A percentile compares a stretch with the other conserved stretches of the same genome.
phyloP scores from a whole-genome alignment of 257 asterid genomes.

The Jasminum sambac region DNA sequence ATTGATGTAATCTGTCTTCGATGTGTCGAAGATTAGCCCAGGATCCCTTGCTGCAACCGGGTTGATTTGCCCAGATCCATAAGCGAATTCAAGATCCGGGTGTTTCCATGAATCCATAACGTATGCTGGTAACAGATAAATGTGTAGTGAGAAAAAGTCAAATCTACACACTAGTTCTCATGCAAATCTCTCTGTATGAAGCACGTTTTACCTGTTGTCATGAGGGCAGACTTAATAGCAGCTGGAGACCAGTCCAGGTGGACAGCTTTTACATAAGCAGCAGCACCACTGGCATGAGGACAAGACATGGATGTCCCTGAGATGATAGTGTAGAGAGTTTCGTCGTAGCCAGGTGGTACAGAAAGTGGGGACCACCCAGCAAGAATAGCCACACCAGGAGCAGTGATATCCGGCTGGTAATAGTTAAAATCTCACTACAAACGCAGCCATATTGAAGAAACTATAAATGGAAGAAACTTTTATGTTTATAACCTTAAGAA shows the following conservation, averaged over 20 bases:
- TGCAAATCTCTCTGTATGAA: background rate
- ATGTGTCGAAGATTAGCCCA: constrained; percentile 45
- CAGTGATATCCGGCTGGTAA: constrained; percentile 49
- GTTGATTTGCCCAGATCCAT: constrained; percentile 54
- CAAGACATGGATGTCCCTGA: constrained; percentile 59
- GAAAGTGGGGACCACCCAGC: constrained; percentile 55
- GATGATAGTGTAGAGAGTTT: constrained; percentile 34
- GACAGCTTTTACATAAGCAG: constrained; percentile 41
- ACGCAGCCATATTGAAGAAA: background rate
- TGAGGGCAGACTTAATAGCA: constrained; percentile 52
- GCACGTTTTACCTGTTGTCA: constrained; percentile 43
- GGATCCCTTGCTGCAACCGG: constrained; percentile 44
- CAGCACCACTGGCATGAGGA: constrained; percentile 53
- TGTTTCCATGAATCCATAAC: constrained; percentile 35
- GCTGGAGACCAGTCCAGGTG: constrained; percentile 46
- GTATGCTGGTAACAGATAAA: constrained; percentile 29
- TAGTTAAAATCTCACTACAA: background rate
- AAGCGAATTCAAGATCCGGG: constrained; percentile 41
- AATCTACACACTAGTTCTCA: background rate
- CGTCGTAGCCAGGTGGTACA: constrained; percentile 29
- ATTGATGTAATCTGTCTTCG: constrained; percentile 42
- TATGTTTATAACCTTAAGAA: constrained; percentile 43
- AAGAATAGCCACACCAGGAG: constrained; percentile 59
- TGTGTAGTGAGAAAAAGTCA: background rate
- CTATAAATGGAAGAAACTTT: background rate